Conservation (phyloP, 805 yeast species). For the Lipomyces lipofer region DNA sequence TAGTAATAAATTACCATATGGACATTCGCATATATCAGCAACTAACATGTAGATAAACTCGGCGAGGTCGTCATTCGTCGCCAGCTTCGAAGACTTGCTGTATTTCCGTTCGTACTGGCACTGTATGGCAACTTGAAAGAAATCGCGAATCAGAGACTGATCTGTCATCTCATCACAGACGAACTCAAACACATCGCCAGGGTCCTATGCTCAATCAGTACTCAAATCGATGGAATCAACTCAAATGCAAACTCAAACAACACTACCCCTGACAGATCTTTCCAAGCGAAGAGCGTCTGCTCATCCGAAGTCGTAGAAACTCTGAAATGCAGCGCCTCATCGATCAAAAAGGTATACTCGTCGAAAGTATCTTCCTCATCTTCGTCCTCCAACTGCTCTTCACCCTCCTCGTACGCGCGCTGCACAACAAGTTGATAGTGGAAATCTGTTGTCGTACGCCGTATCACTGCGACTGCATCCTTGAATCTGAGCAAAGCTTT, state of each 20-base stretch:
- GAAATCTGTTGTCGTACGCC: slow-evolving; percentile 64
- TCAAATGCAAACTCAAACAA: not conserved
- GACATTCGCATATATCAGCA: no score
- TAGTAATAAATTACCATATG: slow-evolving; percentile 17
- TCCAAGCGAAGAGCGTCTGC: slow-evolving; percentile 69
- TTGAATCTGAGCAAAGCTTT: slow-evolving; percentile 57
- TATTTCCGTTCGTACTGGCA: slow-evolving; percentile 80
- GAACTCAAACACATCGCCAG: slow-evolving; percentile 81
- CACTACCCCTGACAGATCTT: slow-evolving; percentile 64
- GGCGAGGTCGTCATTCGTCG: slow-evolving; percentile 50
- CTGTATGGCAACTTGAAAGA: slow-evolving; percentile 59
- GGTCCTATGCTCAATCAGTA: slow-evolving; percentile 53
- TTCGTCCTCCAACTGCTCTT: slow-evolving; percentile 51
- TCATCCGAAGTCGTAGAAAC: slow-evolving; percentile 55
- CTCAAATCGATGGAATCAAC: no score
- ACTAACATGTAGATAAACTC: slow-evolving; percentile 47
- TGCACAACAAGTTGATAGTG: slow-evolving; percentile 71
- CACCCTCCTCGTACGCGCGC: slow-evolving; percentile 69
- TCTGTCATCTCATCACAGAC: slow-evolving; percentile 57
- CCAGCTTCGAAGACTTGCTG: slow-evolving; percentile 45
- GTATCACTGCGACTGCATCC: slow-evolving; percentile 73
- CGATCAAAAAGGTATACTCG: slow-evolving; percentile 71
- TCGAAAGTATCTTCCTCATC: slow-evolving; percentile 49
- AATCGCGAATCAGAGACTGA: slow-evolving; percentile 57
- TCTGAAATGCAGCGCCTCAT: slow-evolving; percentile 58